Evolutionary conservation across 2,329 filamentous ascomycete species (phyloP), one percentile per base, ranked within the genome.

Genomic region (Thielaviopsis ethacetica): DNA sequence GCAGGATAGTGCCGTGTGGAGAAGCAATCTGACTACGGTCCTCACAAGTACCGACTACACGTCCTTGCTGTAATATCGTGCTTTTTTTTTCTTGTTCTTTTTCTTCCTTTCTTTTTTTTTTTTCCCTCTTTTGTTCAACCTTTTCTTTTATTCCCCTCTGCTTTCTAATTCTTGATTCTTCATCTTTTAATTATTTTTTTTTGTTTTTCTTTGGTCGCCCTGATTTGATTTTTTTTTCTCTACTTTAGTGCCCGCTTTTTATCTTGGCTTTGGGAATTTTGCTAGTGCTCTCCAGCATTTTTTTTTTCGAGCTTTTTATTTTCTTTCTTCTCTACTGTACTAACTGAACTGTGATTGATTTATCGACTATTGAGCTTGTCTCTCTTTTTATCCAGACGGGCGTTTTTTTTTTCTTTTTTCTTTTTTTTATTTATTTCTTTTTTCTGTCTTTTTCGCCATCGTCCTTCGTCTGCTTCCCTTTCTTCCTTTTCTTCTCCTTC

Each of bases 401-500:
- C 51, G 24, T 53, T 53, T 53, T 27, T 30, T 27, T 15, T 21
- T 50, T 50, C 27, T 30, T 54, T 49, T 58, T 53, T 59, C 41
- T 54, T 54, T 60, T 54, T 27, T 38, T 38, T 27, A 9, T 27
- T n/a, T 41, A 47, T 44, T 7, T 34, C 19, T 54, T 50, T 30
- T 10, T 51, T 21, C 52, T 30, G 13, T 54, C 26, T 21, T 54
- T 30, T n/a, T 54, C 26, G 22, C 19, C 19, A 21, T 54, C 38
- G 21, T 57, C 51, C 47, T n/a, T 57, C 49, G 34, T 50, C 26
- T 22, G 7, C 51, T n/a, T 53, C 54, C 49, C 30, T 54, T 51
- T 54, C 34, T 50, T 24, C 49, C 41, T 41, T 57, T 50, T 52
- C 30, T 57, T 30, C 54, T 44, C 49, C 49, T 53, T 54, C 30